Base-by-base conservation (phyloP, 2,329 filamentous ascomycete genomes). In the Cladosporium sp. region DNA sequence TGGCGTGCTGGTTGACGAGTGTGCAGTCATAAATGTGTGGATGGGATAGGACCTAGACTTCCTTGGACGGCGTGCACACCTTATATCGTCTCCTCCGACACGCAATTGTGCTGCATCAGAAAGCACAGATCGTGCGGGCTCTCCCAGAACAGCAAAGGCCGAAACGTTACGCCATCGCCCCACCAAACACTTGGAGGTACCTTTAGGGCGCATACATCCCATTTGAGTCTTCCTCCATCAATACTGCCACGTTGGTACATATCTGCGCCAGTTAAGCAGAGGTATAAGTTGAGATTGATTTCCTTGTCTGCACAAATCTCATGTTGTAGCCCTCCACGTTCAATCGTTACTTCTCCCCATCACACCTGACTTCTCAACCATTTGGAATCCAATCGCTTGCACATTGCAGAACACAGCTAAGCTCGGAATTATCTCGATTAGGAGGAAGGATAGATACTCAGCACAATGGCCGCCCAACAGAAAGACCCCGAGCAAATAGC, bases 401-500 rank as follows among this genome's bases (percentile, higher is more conserved):
- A 7, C 12, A 40, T 8, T 19, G 6, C 38, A 40, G 5, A 22
- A 4, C 5, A 36, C 25, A 36, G 15, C 14, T 7, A 36, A 50
- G n/a, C n/a, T 22, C n/a, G 25, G 3, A 25, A 25, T 25, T 6
- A 25, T 25, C 25, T 25, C 30, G 30, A 9, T 34, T 8, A 9
- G 8, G 30, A 34, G 30, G 30, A 12, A 34, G 11, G 19, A 30
- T 11, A 17, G 5, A 20, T 4, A 43, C 6, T 14, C 28, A 43
- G 19, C 19, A 43, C 9, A 55, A 66, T 66, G 65, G 63, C 63
- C 30, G 70, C 70, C 28, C 71, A 66, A 50, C 63, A 74, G 34
- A 81, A 80, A 60, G 74, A 82, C 57, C 59, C 67, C 0, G 70
- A 71, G 28, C 72, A 74, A 45, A 74, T 84, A 38, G 76, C 73